A percentile compares a stretch with the other conserved stretches of the same genome.
These are phyloP conservation scores for Conoideocrella luteorostrata DNA, from an alignment of 2,329 filamentous ascomycete genomes.

Conservation along the genomic window DNA sequence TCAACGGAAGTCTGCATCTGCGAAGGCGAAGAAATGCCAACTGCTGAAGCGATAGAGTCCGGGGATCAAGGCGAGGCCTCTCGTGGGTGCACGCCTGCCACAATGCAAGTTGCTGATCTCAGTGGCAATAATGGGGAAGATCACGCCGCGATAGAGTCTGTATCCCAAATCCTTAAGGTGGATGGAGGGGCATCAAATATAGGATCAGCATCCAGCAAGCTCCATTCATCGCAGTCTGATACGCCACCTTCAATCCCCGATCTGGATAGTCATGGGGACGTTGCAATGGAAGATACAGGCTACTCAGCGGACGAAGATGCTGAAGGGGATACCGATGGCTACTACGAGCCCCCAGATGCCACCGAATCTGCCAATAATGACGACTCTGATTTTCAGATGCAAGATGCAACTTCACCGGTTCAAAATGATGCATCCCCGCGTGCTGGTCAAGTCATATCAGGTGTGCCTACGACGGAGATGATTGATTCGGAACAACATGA, in stretches of 20 bases:
- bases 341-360: slow-evolving; percentile 49
- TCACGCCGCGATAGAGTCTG: neutral
- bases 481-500: neutral
- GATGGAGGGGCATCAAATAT: neutral
- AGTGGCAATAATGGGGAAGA: neutral
- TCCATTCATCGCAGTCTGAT: neutral
- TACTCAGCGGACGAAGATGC: slow-evolving; percentile 32
- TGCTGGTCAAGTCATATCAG: neutral
- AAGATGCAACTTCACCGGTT: slow-evolving; percentile 3
- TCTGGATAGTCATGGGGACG: slow-evolving; percentile 7
- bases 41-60: too few relatives aligned
- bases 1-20: too few relatives aligned
- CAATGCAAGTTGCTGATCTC: too few relatives aligned
- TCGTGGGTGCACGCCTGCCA: too few relatives aligned
- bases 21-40: neutral
- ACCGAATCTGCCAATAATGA: slow-evolving; percentile 1
- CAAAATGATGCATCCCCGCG: neutral
- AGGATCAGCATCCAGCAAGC: neutral
- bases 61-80: too few relatives aligned
- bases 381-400: slow-evolving; percentile 9
- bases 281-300: slow-evolving; percentile 14
- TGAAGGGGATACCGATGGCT: slow-evolving; percentile 35
- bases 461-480: neutral
- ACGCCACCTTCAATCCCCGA: neutral
- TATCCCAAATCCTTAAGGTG: too few relatives aligned